phyloP scores from a whole-genome alignment of 1,284 basidiomycete species.

The Acaromyces ingoldii region DNA sequence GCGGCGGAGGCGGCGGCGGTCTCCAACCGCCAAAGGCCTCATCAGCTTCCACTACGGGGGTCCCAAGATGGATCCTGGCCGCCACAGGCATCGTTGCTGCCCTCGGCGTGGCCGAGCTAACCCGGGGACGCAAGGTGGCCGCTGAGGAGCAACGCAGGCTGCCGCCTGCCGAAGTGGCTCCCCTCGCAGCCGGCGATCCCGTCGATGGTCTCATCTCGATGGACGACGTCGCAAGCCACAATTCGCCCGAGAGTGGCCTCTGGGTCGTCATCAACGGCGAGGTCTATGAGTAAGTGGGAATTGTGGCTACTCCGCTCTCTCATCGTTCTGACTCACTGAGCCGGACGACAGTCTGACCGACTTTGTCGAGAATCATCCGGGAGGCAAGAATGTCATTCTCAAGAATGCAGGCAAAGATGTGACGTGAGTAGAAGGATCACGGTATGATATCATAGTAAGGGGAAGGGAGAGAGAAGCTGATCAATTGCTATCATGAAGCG shows the following conservation, averaged over 20 bases:
- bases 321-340: too few species aligned
- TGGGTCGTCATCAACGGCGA: slow-evolving; percentile 48
- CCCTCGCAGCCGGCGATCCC: too few species aligned
- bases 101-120: too few species aligned
- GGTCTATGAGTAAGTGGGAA: slow-evolving; percentile 40
- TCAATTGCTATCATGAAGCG: slow-evolving; percentile 22
- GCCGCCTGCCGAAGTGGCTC: too few species aligned
- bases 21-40: too few species aligned
- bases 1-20: too few species aligned
- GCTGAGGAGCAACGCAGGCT: too few species aligned
- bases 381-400: slow-evolving; percentile 70
- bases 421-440: slow-evolving; percentile 56
- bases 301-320: not conserved
- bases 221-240: slow-evolving; percentile 35
- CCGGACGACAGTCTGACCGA: slow-evolving; percentile 69
- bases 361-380: slow-evolving; percentile 73
- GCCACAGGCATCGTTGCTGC: too few species aligned
- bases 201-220: too few species aligned
- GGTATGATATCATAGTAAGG: not conserved
- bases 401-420: slow-evolving; percentile 75
- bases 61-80: too few species aligned
- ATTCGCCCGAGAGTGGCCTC: slow-evolving; percentile 23
- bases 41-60: too few species aligned
- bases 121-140: too few species aligned
- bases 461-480: not conserved